Evolutionary conservation across 257 asterid species (phyloP), one percentile per base, ranked within the genome.

Genomic region (Oldenlandia corymbosa): DNA sequence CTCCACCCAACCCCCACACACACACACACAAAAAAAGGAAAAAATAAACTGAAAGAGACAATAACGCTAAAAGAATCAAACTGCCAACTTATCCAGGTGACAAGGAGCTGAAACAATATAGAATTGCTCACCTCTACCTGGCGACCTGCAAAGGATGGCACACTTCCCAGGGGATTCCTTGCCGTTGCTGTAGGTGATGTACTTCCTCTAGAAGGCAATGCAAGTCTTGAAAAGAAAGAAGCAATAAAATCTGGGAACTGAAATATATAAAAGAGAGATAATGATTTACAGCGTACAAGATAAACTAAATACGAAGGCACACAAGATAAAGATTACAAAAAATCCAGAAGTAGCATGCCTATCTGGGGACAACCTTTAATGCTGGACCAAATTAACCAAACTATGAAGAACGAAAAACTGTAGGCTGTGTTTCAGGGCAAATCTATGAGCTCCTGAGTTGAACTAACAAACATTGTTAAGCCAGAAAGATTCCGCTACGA

Each of bases 211-310:
- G 90, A 85, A 58, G 99, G 90, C 80, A 67, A 83, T 46, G 95
- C 82, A 62, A 92, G 78, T 57, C 90, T 85, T 47, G 91, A 77
- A 75, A 89, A 89, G 81, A 89, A 80, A 16, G 97, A 80, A 60
- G 96, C 82, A 43, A 92, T 69, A 73, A 64, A 75, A 60, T 84
- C 95, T 10, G 99, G 97, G 68, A 92, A 89, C 99, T 92, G 93
- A 72, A 54, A 78, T 62, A 70, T 18, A 60, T 17, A 49, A 46
- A 45, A 30, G 9, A 24, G 23, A 18, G n/a, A n/a, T 23, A 27
- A 55, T 46, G 53, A 62, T 56, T 59, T 56, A 70, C 21, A 13
- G 58, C 36, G 2, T 39, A 72, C 43, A 74, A 28, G 66, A 78
- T 11, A 26, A 52, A 78, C n/a, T 6, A 21, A 43, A 42, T 32